phyloP scores from a whole-genome alignment of 2,329 filamentous ascomycete genomes.

The Verticillium albo-atrum region DNA sequence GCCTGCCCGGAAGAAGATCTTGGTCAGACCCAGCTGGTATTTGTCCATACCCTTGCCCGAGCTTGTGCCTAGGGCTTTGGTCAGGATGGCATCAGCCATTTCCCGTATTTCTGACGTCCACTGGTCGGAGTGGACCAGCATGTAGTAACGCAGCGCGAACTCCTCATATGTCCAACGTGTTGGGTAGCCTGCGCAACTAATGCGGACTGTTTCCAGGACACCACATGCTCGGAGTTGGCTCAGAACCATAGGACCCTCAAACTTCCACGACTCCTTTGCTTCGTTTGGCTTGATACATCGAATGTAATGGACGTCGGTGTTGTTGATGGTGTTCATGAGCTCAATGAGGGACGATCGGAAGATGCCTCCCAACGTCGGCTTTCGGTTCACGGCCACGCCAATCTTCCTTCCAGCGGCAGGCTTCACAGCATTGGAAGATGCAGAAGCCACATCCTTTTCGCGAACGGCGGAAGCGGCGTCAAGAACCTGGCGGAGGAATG shows the following conservation, averaged over 20 bases:
- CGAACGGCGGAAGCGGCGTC: constrained; percentile 81
- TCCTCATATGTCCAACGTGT: constrained; percentile 99
- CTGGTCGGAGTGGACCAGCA: constrained; percentile 82
- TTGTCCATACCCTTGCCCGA: constrained; percentile 77
- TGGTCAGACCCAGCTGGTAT: constrained; percentile 95
- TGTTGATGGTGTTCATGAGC: constrained; percentile 96
- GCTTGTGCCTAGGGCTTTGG: constrained; percentile 77
- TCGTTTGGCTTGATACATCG: constrained; percentile 99
- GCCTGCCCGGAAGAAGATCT: constrained; percentile 98
- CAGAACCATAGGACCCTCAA: constrained; percentile 97
- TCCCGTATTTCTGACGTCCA: constrained; percentile 93
- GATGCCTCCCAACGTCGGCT: constrained; percentile 94
- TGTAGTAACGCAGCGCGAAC: constrained; percentile 96
- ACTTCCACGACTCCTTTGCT: constrained; percentile 93
- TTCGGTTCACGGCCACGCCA: constrained; percentile 87
- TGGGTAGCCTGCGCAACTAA: constrained; percentile 94
- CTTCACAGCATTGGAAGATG: constrained; percentile 68
- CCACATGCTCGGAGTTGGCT: constrained; percentile 96
- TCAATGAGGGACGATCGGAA: constrained; percentile 99
- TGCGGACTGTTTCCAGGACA: constrained; percentile 96
- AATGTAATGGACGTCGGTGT: constrained; percentile 98
- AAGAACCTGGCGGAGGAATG: constrained; percentile 79
- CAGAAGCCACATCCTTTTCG: constrained; percentile 75
- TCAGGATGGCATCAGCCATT: constrained; percentile 90
- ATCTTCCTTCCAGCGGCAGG: constrained; percentile 79